Conservation (phyloP, 176 grass and related monocot genomes). For the Hyparrhenia diplandra region DNA sequence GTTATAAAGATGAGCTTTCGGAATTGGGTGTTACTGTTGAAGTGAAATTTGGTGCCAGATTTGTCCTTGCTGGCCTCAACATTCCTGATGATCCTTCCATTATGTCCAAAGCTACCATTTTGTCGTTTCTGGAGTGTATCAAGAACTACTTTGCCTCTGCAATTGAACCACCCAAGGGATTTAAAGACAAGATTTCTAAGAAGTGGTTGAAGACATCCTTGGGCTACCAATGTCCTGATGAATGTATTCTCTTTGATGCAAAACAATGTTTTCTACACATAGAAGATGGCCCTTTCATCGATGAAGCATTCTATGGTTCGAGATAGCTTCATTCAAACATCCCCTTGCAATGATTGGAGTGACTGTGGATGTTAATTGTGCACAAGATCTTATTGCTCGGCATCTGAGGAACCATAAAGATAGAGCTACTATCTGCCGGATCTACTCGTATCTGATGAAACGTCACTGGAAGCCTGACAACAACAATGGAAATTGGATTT, state of each 20-base stretch:
- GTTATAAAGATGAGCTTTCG: constrained; percentile 53
- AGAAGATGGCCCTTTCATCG: constrained; percentile 69
- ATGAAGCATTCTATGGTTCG: constrained; percentile 54
- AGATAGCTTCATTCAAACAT: constrained; percentile 36
- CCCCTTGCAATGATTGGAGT: constrained; percentile 48
- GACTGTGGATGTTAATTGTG: constrained; percentile 24
- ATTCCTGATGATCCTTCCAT: constrained; percentile 44
- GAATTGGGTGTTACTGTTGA: constrained; percentile 41
- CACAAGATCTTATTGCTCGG: constrained; percentile 31
- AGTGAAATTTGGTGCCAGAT: constrained; percentile 22
- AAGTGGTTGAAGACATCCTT: constrained; percentile 57
- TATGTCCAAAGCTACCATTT: constrained; percentile 15
- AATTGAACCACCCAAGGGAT: constrained; percentile 11
- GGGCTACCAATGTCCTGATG: constrained; percentile 48
- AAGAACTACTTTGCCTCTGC: not conserved
- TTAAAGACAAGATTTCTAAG: constrained; percentile 28
- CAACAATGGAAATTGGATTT: constrained; percentile 36
- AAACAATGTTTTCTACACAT: constrained; percentile 28
- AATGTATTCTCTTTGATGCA: constrained; percentile 56
- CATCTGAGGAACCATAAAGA: constrained; percentile 41
- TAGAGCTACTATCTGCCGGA: constrained; percentile 34
- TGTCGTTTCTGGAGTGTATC: constrained; percentile 48
- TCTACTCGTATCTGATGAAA: constrained; percentile 47
- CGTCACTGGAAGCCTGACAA: constrained; percentile 39
- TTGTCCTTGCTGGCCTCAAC: constrained; percentile 39